Evolutionary conservation across 768 basidiomycete species (phyloP).

Genomic region (Phaffia australis): DNA sequence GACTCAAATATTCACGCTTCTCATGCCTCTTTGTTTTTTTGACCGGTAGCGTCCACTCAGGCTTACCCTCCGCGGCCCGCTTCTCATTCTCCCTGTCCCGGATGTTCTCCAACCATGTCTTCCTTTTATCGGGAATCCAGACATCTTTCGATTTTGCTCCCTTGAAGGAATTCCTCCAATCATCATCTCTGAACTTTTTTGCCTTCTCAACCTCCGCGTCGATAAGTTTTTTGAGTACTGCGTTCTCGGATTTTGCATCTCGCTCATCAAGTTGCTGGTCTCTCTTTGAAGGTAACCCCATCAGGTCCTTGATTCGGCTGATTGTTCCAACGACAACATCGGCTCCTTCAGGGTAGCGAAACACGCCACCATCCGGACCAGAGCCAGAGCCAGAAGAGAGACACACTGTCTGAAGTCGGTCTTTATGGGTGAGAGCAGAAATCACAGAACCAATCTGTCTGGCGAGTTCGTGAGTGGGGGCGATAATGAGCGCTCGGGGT

Average conservation of each 20-base stretch:
- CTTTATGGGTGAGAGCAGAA: slow-evolving; percentile 60
- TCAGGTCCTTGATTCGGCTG: slow-evolving; percentile 8
- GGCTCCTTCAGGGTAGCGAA: not conserved
- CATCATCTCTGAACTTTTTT: slow-evolving; percentile 11
- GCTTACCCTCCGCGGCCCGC: slow-evolving; percentile 20
- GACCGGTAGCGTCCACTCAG: slow-evolving; percentile 19
- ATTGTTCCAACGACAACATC: slow-evolving; percentile 24
- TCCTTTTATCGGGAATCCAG: slow-evolving; percentile 41
- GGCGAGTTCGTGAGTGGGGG: slow-evolving; percentile 80
- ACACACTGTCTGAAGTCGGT: slow-evolving; percentile 66
- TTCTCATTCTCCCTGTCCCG: slow-evolving; percentile 36
- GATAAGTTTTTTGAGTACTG: slow-evolving; percentile 1
- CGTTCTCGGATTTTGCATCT: not conserved
- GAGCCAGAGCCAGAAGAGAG: slow-evolving; percentile 40
- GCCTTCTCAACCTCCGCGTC: slow-evolving; percentile 20
- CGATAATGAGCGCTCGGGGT: slow-evolving; percentile 69
- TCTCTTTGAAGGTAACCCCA: slow-evolving; percentile 9
- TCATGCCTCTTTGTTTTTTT: slow-evolving; percentile 44
- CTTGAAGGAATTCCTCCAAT: slow-evolving; percentile 26
- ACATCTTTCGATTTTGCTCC: slow-evolving; percentile 22
- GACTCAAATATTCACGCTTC: slow-evolving; percentile 41
- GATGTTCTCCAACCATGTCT: slow-evolving; percentile 53
- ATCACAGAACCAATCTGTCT: slow-evolving; percentile 66
- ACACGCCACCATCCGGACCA: not conserved
- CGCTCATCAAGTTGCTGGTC: slow-evolving; percentile 11